Base-by-base conservation (phyloP, 2,329 filamentous ascomycete species). In the Aspergillus sp. region DNA sequence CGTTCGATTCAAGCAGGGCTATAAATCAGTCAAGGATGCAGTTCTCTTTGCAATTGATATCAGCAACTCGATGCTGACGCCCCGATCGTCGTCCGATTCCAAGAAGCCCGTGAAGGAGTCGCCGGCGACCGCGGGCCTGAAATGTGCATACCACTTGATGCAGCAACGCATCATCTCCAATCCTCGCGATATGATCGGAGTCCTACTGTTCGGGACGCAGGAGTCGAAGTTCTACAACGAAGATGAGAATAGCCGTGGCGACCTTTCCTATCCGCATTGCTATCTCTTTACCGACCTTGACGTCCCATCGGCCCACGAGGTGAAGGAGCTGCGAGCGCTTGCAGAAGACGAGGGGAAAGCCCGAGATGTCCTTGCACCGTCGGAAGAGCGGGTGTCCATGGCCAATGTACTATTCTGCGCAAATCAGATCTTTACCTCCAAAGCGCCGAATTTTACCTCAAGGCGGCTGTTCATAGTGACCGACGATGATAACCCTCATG, bases 121-220 rank as follows among this genome's bases (percentile, higher is more conserved):
- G 27, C 78, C 89, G 3, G 71, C 86, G 1, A 72, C 80, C 32
- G 88, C 89, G 11, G 88, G 91, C 3, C 64, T 98, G 30, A 94
- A 94, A 69, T 95, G 86, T 49, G 91, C 89, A 36, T 93, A 93
- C 52, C 78, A 86, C 52, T 69, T 98, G 33, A 95, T 98, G 85
- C 86, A 96, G 63, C 89, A 96, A 64, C 85, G 91, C 48, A 96
- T 98, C 59, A 96, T 98, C 48, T 89, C 89, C 3, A 89, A 88
- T 40, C 91, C 91, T 1, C 88, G 81, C 52, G 91, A 98, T 41
- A 93, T 95, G 84, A 95, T 98, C 74, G 88, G 89, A 2, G 82
- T 98, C 15, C 59, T 98, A 24, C 69, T 98, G 1, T 98, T 93
- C 54, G 88, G 88, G 6, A 98, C 91, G 0, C 71, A 93, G 51